Evolutionary conservation across 495 filamentous ascomycete species (phyloP).

Genomic region (Penicillium tannophilum): DNA sequence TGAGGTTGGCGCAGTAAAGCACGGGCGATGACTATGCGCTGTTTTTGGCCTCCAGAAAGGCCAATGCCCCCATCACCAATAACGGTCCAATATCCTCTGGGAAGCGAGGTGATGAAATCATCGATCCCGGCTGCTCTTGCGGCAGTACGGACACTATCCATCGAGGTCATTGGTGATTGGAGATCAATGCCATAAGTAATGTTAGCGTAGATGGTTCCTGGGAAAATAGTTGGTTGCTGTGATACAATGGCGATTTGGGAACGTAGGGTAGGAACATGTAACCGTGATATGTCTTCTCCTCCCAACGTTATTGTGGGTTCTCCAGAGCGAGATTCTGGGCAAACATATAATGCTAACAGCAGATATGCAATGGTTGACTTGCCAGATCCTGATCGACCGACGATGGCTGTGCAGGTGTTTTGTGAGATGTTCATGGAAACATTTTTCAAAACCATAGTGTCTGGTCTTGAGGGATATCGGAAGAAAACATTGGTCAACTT

Average conservation of each 20-base stretch:
- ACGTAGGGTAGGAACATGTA: conserved; percentile 67
- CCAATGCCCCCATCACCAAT: conserved; percentile 77
- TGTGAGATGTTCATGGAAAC: conserved; percentile 61
- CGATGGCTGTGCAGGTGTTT: conserved; percentile 70
- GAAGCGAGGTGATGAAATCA: conserved; percentile 75
- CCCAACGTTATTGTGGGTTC: conserved; percentile 55
- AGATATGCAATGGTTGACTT: conserved; percentile 86
- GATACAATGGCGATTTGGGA: conserved; percentile 73
- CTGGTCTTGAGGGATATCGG: conserved; percentile 63
- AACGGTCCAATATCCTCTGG: conserved; percentile 70
- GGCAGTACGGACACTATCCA: conserved; percentile 54
- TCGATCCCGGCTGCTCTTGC: conserved; percentile 74
- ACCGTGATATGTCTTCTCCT: conserved; percentile 50
- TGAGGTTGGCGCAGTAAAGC: conserved; percentile 70
- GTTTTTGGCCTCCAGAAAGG: conserved; percentile 82
- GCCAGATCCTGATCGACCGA: conserved; percentile 81
- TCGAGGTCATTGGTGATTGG: conserved; percentile 36
- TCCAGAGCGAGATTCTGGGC: conserved; percentile 25
- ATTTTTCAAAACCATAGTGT: conserved; percentile 54
- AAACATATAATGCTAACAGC: conserved; percentile 66
- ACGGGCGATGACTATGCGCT: conserved; percentile 79
- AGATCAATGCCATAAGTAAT: conserved; percentile 73
- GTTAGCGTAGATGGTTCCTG: conserved; percentile 70
- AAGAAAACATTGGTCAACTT: conserved; percentile 62
- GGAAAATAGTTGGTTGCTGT: conserved; percentile 77